Base-by-base conservation (phyloP, 2,329 filamentous ascomycete genomes). In the Parastagonospora avenae region DNA sequence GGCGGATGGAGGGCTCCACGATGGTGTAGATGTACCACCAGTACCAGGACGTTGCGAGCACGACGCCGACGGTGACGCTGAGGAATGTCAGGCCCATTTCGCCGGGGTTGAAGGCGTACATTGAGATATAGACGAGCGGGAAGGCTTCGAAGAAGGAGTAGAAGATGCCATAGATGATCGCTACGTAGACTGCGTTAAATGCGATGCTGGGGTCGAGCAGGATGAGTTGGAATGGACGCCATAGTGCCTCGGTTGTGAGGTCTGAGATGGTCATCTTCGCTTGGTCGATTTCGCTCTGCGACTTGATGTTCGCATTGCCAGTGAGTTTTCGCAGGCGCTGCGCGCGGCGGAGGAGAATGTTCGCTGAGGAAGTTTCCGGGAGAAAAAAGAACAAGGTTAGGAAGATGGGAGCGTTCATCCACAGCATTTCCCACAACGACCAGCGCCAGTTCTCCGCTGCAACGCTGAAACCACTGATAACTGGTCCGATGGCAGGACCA, bases 341-440 rank as follows among this genome's bases (percentile, higher is more conserved):
- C 2, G 92, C 92, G 12, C 91, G 83, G 24, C 78, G 77, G 44
- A 85, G 82, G 9, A 97, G 83, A 53, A 96, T 86, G 0, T 85
- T 90, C 0, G 91, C 89, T 0, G 90, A 87, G 66, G 93, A 95
- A 0, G 92, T 96, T 74, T 96, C 92, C 1, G 91, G 90, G 1
- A 96, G 86, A 31, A 90, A 92, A 76, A 95, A 91, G 46, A 88
- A 89, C 71, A 94, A 91, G 49, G 92, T 72, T 12, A 90, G 58
- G 83, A 88, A 94, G 60, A 89, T 83, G 37, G 87, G 72, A 4
- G 82, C 86, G 31, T 89, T 79, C 28, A 95, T 70, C 71, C 95
- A 95, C 19, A 94, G 79, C 71, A 93, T 90, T 62, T 96, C 84
- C 88, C 89, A 93, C 74, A 93, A 92, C 0, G 92, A 80, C 89